Evolutionary conservation across 345 rosid genomes (phyloP).

Genomic region (Salix exigua): DNA sequence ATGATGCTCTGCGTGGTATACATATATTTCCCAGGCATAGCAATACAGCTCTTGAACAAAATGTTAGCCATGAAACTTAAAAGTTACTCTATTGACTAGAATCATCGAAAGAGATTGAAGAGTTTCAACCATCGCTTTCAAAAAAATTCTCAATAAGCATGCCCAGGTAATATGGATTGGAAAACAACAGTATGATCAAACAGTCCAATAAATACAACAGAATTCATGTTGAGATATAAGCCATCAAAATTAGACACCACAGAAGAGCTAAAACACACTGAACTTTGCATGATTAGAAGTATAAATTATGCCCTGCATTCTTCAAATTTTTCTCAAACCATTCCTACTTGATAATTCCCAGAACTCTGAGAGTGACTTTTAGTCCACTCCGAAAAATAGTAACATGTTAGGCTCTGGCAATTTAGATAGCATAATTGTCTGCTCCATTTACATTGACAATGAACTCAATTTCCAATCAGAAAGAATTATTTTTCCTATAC

Average conservation of each 20-base stretch:
- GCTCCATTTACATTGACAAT: neutral
- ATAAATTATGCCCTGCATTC: neutral
- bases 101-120: neutral
- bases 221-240: too few relatives aligned
- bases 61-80: neutral
- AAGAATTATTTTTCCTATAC: neutral
- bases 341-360: neutral
- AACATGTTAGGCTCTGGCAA: neutral
- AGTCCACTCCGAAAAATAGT: neutral
- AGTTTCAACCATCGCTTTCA: too few relatives aligned
- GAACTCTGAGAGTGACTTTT: neutral
- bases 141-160: too few relatives aligned
- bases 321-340: neutral
- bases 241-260: too few relatives aligned
- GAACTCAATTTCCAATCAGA: neutral
- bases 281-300: neutral
- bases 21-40: neutral
- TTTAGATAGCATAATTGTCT: neutral
- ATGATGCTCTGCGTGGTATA: neutral
- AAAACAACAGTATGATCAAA: too few relatives aligned
- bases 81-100: neutral
- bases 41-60: neutral
- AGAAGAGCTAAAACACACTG: too few relatives aligned
- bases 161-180: too few relatives aligned
- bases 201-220: too few relatives aligned